These are phyloP conservation scores for Venturia asperata DNA, from an alignment of 2,329 filamentous ascomycete species.

Conservation along the genomic window DNA sequence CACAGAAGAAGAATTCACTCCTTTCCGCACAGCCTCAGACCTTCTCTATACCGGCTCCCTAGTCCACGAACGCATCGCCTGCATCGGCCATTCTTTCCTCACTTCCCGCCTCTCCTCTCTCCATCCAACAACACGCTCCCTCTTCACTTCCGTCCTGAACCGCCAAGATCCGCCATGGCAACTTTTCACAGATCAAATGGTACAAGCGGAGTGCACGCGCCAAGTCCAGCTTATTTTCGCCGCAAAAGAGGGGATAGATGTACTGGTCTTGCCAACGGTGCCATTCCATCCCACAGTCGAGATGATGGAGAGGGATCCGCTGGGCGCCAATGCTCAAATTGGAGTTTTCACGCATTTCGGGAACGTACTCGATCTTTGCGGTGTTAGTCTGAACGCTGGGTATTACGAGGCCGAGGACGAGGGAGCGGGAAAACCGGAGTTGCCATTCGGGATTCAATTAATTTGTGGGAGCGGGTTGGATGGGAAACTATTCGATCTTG, in stretches of 20 bases:
- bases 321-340: not conserved
- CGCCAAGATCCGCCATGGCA: not conserved
- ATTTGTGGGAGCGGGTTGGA: constrained; percentile 27
- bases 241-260: not conserved
- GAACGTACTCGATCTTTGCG: not conserved
- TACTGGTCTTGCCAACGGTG: not conserved
- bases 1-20: constrained; percentile 35
- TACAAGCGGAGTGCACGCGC: not conserved
- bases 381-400: constrained; percentile 36
- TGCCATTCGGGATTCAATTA: constrained; percentile 30
- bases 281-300: not conserved
- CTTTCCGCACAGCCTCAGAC: not conserved
- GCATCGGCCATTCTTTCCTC: not conserved
- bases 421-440: too few species aligned
- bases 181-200: not conserved
- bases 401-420: constrained; percentile 21
- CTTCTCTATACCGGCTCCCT: constrained; percentile 48
- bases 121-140: not conserved
- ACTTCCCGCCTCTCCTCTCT: not conserved
- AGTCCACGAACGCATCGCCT: constrained; percentile 45
- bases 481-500: constrained; percentile 29
- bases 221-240: not conserved
- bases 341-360: not conserved
- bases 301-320: not conserved
- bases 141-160: not conserved